Percentiles rank a stretch among this genome's conserved stretches.
phyloP scores from a whole-genome alignment of 352 stramenopile genomes.

The Phytopythium litorale region DNA sequence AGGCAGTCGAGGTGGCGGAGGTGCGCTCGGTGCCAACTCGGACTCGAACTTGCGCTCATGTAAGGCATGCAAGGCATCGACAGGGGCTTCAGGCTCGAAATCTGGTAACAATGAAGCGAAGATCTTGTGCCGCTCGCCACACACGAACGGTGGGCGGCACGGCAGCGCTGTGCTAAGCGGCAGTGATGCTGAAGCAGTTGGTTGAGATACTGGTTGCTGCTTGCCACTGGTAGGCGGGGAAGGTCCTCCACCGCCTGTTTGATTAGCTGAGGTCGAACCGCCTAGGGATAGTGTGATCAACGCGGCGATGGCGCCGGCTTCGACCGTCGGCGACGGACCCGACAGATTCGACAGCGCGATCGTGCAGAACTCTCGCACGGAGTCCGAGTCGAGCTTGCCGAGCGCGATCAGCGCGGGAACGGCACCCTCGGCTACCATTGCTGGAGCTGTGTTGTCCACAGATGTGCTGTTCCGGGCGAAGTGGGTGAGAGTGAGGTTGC shows the following conservation, averaged over 20 bases:
- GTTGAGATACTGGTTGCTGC: neutral
- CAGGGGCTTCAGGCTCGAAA: slow-evolving; percentile 14
- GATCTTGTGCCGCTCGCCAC: slow-evolving; percentile 40
- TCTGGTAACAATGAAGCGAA: slow-evolving; percentile 31
- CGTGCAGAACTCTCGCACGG: slow-evolving; percentile 65
- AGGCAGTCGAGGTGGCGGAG: slow-evolving; percentile 46
- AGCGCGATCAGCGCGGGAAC: slow-evolving; percentile 66
- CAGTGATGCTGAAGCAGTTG: neutral
- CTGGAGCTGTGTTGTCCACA: slow-evolving; percentile 27
- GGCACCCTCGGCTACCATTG: slow-evolving; percentile 61
- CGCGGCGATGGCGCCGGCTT: slow-evolving; percentile 58
- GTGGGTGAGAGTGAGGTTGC: slow-evolving; percentile 52
- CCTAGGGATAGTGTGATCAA: slow-evolving; percentile 50
- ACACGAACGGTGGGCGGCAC: slow-evolving; percentile 37
- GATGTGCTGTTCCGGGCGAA: neutral
- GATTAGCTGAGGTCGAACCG: neutral
- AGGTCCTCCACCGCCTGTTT: neutral
- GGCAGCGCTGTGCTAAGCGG: slow-evolving; percentile 9
- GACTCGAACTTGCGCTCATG: slow-evolving; percentile 49
- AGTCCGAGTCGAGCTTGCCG: slow-evolving; percentile 51
- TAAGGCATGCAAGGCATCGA: slow-evolving; percentile 12
- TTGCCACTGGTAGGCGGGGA: slow-evolving; percentile 1
- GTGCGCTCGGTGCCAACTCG: slow-evolving; percentile 42
- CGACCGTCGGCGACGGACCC: slow-evolving; percentile 57
- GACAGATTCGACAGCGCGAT: slow-evolving; percentile 72